Base-by-base conservation (phyloP, 768 basidiomycete species). In the Russula brevipes region DNA sequence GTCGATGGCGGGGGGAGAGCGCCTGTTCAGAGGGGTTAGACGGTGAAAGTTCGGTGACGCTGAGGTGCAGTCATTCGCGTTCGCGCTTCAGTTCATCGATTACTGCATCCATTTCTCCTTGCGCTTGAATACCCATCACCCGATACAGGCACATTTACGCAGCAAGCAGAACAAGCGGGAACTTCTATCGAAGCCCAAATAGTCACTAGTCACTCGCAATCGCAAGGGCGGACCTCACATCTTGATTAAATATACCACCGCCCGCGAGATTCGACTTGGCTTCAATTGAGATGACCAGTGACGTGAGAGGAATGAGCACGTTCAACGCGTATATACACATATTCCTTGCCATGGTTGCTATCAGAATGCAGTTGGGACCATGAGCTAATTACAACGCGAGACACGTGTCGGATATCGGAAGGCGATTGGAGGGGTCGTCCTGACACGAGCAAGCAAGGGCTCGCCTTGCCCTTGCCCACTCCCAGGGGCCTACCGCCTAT, bases 161-260 rank as follows among this genome's bases (percentile, higher is more conserved):
- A 4, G 9, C 24, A 5, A 42, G 30, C 24, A 42, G 12, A 12
- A 56, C 16, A 9, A 46, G n/a, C 39, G n/a, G 44, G 3, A n/a
- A 24, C 44, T 24, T 46, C 49, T 19, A 55, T 46, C n/a, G 44
- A 39, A 51, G 16, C 38, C 57, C 56, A 46, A 17, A 30, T 58
- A 9, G n/a, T 50, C n/a, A 35, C 38, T 58, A 9, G n/a, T 50
- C n/a, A 35, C 38, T 50, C 9, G 17, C 6, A 51, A 50, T 44
- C n/a, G 41, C 14, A 12, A 42, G 41, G 30, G 12, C 19, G 30
- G 8, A 33, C 14, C 9, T 30, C 35, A 16, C 39, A 11, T 10
- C 41, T 31, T 16, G 42, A 57, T 19, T 62, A 14, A 76, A 70
- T 2, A 52, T 64, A 38, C 68, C 36, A 78, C 66, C 58, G 76